A percentile compares a stretch with the other conserved stretches of the same genome.
Conservation (phyloP, 2,329 filamentous ascomycete species). For the Microdochium bolleyi region DNA sequence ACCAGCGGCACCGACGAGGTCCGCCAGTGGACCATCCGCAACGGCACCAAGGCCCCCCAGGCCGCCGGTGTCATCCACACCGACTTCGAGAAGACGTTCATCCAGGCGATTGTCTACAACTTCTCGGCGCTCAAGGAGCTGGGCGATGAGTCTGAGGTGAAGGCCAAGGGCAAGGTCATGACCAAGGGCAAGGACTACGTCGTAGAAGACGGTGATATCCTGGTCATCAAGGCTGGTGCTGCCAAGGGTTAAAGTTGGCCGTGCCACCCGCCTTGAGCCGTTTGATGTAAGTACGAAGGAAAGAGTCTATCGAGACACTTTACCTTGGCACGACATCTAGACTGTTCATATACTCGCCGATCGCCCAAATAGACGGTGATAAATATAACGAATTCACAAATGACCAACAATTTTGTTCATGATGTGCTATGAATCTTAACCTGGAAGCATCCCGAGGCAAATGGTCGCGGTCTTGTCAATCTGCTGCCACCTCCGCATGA, state of each 20-base stretch:
- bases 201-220: constrained; percentile 71
- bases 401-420: not conserved
- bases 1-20: constrained; percentile 94
- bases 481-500: too few species aligned
- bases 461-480: too few species aligned
- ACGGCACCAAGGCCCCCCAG: constrained; percentile 93
- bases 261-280: not conserved
- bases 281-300: not conserved
- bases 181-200: constrained; percentile 98
- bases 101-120: constrained; percentile 93
- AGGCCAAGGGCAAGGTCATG: constrained; percentile 92
- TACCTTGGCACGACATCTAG: not conserved
- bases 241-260: constrained; percentile 53
- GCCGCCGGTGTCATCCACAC: constrained; percentile 97
- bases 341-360: not conserved
- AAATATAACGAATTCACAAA: not conserved
- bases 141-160: constrained; percentile 81
- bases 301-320: too few species aligned
- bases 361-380: not conserved
- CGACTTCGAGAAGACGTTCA: constrained; percentile 99
- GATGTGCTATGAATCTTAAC: not conserved
- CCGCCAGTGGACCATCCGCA: constrained; percentile 95
- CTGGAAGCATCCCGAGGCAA: too few species aligned
- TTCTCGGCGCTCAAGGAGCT: constrained; percentile 73
- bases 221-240: constrained; percentile 86